Base-by-base conservation (phyloP, 192 early-diverging fungal species). In the Chytriomyces sp. region DNA sequence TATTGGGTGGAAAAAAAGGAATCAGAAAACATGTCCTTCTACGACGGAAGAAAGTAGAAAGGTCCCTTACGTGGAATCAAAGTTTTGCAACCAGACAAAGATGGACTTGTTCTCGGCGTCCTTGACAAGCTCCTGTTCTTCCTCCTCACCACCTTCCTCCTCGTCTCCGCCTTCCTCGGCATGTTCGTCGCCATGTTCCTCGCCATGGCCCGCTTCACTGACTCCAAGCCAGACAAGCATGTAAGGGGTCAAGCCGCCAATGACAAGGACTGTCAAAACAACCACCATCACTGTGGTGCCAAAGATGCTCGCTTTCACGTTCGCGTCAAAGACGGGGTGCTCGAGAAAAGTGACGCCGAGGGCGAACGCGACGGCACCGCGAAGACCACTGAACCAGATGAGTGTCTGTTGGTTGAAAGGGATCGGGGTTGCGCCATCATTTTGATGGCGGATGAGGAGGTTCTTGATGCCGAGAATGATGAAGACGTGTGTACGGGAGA, bases 341-440 rank as follows among this genome's bases (percentile, higher is more conserved):
- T 88, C 86, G 33, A 86, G 76, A 77, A 88, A 84, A 19, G 77
- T 78, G 14, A 88, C 86, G 12, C 79, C 83, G 22, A 88, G 77
- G 14, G 86, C 86, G 69, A 88, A 88, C 2, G 86, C 86, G 17
- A 88, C 86, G 39, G 86, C 86, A 5, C 86, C 86, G 53, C 86
- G 82, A 2, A 88, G 72, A 17, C 86, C 86, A 57, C 83, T 84
- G 67, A 85, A 87, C 86, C 86, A 88, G 59, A 88, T 83, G 28
- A 88, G 70, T 19, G 76, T 67, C 72, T 82, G 80, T 22, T 86
- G 85, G 52, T 80, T 77, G 62, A 78, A 75, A 3, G 85, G 85
- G 37, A 86, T 75, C 0, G 70, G 62, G 34, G 53, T 64, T 25
- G 68, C 77, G 12, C 5, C 39, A 19, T 59, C 64, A 12, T 70